Evolutionary conservation across 345 rosid genomes (phyloP), one percentile per base, ranked within the genome.

Genomic region (Xanthoceras sorbifolium): DNA sequence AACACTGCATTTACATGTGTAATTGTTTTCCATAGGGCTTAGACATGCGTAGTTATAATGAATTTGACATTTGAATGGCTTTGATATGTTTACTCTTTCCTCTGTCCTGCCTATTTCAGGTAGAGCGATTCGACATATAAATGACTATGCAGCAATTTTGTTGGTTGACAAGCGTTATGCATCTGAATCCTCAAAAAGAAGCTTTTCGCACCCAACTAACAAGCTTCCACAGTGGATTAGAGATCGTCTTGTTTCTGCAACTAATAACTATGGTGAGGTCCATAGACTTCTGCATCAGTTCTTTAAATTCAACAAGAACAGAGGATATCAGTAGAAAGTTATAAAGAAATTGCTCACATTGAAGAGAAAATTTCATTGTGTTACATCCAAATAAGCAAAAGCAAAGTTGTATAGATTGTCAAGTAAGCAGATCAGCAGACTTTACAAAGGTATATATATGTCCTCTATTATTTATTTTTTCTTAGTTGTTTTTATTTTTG

Each of bases 181-280:
- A 12, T 84, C 81, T 52, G 92, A 89, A 78, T 82, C 93, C 59
- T 82, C 84, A 9, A 88, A 82, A 83, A 83, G 85, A 70, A 71
- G 86, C 64, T 52, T 60, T 75, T 86, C 89, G 61, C 91, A 85
- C 81, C 97, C 94, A 67, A 81, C 90, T 67, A 82, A 85, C 85
- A 94, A 89, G 87, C 96, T 94, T 69, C 97, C 97, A 0, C 84
- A 55, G 72, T 94, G 98, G 97, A 94, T 92, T 73, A 91, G 83
- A 80, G 94, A 89, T 74, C 55, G 87, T 14, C 86, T 94, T 63
- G 77, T 91, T 61, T 82, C 89, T 70, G 64, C 92, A 28, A 84
- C 92, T 59, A 86, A 76, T 75, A 91, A 85, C 80, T 94, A 94
- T 60, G 98, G 98, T 57, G 95, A 94, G 83, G 95, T 92, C 69